A percentile compares a stretch with the other conserved stretches of the same genome.
These are phyloP conservation scores for Pichia sp. DNA, from an alignment of 1,139 yeast species.

Conservation along the genomic window DNA sequence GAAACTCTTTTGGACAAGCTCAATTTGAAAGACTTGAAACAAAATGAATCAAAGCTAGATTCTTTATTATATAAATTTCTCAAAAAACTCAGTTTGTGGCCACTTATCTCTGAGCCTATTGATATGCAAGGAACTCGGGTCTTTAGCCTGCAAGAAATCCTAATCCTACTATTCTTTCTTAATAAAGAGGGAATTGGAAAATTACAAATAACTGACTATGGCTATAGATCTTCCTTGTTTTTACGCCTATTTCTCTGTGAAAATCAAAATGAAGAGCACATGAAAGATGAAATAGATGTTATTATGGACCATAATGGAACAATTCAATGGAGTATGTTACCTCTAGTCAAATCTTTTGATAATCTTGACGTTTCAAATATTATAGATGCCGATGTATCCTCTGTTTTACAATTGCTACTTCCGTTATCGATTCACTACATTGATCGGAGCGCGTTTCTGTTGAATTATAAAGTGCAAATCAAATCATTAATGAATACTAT, in stretches of 20 bases:
- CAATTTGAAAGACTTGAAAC: neutral
- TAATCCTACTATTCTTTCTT: slow-evolving; percentile 4
- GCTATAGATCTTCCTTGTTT: neutral
- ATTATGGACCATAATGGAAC: slow-evolving; percentile 31
- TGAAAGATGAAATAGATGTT: slow-evolving; percentile 30
- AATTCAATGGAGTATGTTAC: slow-evolving; percentile 23
- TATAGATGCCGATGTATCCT: neutral
- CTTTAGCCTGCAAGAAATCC: slow-evolving; percentile 4
- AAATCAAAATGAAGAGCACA: too few relatives aligned
- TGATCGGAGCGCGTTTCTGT: slow-evolving; percentile 2
- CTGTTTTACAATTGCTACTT: slow-evolving; percentile 4
- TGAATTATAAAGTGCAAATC: slow-evolving; percentile 6
- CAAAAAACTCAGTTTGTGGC: slow-evolving; percentile 8
- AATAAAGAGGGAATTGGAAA: slow-evolving; percentile 4
- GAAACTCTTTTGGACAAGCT: slow-evolving; percentile 1
- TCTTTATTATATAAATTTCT: slow-evolving; percentile 1
- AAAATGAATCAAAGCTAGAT: slow-evolving; percentile 2
- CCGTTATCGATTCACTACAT: slow-evolving; percentile 9
- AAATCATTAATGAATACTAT: slow-evolving; percentile 2
- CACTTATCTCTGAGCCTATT: slow-evolving; percentile 2
- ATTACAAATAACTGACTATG: slow-evolving; percentile 1
- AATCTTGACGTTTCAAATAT: slow-evolving; percentile 22
- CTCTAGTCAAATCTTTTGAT: slow-evolving; percentile 25
- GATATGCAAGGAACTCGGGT: neutral
- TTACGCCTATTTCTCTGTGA: neutral